phyloP scores from a whole-genome alignment of 2,329 filamentous ascomycete species.

The Epichloe hybrida region DNA sequence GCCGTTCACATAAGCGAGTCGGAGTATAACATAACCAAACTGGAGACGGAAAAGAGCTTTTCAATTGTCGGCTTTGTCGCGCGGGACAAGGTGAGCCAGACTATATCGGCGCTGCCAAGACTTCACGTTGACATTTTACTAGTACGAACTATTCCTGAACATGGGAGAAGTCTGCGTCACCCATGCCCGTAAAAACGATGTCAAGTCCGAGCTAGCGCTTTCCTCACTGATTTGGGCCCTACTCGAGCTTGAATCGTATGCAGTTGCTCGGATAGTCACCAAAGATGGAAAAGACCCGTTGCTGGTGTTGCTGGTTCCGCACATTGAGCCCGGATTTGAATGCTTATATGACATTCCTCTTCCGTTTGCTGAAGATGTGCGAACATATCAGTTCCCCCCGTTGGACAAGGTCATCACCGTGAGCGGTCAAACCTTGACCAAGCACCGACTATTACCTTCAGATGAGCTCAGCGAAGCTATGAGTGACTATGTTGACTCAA shows the following conservation, averaged over 20 bases:
- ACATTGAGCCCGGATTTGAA: slow-evolving; percentile 66
- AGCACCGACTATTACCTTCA: slow-evolving; percentile 72
- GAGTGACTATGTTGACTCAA: slow-evolving; percentile 81
- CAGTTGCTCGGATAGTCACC: slow-evolving; percentile 68
- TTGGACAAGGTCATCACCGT: slow-evolving; percentile 78
- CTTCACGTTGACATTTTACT: neutral
- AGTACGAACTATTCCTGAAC: slow-evolving; percentile 75
- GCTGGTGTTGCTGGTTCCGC: slow-evolving; percentile 66
- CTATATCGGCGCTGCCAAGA: neutral
- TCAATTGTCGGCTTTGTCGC: slow-evolving; percentile 81
- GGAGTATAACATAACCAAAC: slow-evolving; percentile 77
- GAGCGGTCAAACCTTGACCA: slow-evolving; percentile 64
- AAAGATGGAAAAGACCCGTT: slow-evolving; percentile 73
- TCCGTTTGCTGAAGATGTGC: slow-evolving; percentile 85
- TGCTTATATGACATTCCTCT: slow-evolving; percentile 81
- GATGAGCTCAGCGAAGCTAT: slow-evolving; percentile 66
- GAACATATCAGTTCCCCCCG: slow-evolving; percentile 87
- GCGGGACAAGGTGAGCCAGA: slow-evolving; percentile 44
- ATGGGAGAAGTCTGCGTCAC: slow-evolving; percentile 73
- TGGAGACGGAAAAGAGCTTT: slow-evolving; percentile 63
- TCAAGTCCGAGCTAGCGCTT: slow-evolving; percentile 70
- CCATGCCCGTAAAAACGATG: slow-evolving; percentile 62
- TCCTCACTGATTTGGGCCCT: slow-evolving; percentile 85
- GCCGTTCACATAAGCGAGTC: slow-evolving; percentile 79
- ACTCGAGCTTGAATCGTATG: slow-evolving; percentile 72